A percentile compares a stretch with the other conserved stretches of the same genome.
These are phyloP conservation scores for Aspergillus spinulosporus DNA, from an alignment of 2,329 filamentous ascomycete genomes.

Conservation along the genomic window DNA sequence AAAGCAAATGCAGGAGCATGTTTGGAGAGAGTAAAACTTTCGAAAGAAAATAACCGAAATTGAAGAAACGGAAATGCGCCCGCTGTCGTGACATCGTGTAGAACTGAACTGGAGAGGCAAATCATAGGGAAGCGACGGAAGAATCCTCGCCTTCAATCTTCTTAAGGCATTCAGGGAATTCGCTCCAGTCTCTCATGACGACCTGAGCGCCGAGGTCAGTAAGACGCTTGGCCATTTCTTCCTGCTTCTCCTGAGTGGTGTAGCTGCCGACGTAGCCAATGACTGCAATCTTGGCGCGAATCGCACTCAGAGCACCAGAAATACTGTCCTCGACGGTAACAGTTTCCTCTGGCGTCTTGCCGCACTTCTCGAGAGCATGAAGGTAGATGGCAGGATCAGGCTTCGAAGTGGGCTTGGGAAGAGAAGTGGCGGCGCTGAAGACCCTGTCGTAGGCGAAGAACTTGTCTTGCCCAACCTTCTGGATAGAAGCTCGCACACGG, in stretches of 20 bases:
- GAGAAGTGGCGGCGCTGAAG: slow-evolving; percentile 78
- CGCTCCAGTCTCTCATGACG: slow-evolving; percentile 56
- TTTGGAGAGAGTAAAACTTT: background rate
- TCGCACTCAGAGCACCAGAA: slow-evolving; percentile 75
- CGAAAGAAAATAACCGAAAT: slow-evolving; percentile 6
- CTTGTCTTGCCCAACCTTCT: slow-evolving; percentile 75
- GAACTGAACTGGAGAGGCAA: background rate
- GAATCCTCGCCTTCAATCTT: slow-evolving; percentile 38
- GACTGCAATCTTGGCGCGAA: slow-evolving; percentile 74
- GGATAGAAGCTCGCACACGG: slow-evolving; percentile 73
- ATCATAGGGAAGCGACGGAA: slow-evolving; percentile 6
- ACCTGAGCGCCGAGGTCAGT: slow-evolving; percentile 62
- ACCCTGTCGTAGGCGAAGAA: slow-evolving; percentile 75
- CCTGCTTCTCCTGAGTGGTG: slow-evolving; percentile 57
- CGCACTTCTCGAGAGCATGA: slow-evolving; percentile 71
- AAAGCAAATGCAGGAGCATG: background rate
- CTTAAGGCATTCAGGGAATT: slow-evolving; percentile 46
- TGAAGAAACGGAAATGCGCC: slow-evolving; percentile 24
- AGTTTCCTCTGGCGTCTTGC: slow-evolving; percentile 68
- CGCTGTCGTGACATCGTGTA: slow-evolving; percentile 37
- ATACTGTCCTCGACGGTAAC: slow-evolving; percentile 87
- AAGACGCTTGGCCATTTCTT: slow-evolving; percentile 65
- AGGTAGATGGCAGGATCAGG: slow-evolving; percentile 88
- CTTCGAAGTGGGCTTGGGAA: slow-evolving; percentile 80
- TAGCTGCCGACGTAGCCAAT: slow-evolving; percentile 87